Base-by-base conservation (phyloP, 2,329 filamentous ascomycete species). In the Tricladium varicosporioides region DNA sequence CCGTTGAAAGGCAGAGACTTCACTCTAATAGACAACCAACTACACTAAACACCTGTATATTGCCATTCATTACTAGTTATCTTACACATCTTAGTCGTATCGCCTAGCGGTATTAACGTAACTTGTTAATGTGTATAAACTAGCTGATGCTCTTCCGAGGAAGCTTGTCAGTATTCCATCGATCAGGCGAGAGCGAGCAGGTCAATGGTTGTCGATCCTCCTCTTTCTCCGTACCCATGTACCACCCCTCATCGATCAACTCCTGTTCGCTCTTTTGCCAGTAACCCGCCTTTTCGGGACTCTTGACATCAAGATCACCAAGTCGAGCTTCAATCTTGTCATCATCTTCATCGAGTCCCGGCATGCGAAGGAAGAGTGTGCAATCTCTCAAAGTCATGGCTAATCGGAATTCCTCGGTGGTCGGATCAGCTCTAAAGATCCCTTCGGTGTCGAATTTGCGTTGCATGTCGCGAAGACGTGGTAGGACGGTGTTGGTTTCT, bases 361-460 rank as follows among this genome's bases (percentile, higher is more conserved):
- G 72, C 55, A 91, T 79, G 65, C 83, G 82, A 43, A 91, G 75
- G 67, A 87, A 92, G 65, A 89, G 81, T 2, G 88, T 90, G 70
- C 89, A 92, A 74, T 94, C 90, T 50, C 90, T 78, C 62, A 94
- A 71, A 2, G 90, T 92, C 89, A 93, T 93, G 55, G 88, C 88
- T 5, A 89, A 76, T 11, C 82, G 79, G 59, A 89, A 85, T 27
- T 80, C 75, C 10, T 73, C 69, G 36, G 79, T 72, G 2, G 70
- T 67, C 3, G 68, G 58, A 56, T 76, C 71, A 16, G 62, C 59
- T 1, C 53, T 44, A 4, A 71, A 44, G 2, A 67, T 64, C 0
- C 72, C 73, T 2, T 63, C 42, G 0, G 53, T 60, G 48, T 73
- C 73, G 43, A 72, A 52, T 9, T 56, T 48, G 1, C 69, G 70